A percentile compares a stretch with the other conserved stretches of the same genome.
These are phyloP conservation scores for Akanthomyces uredinophilus DNA, from an alignment of 2,329 filamentous ascomycete genomes.

Conservation along the genomic window DNA sequence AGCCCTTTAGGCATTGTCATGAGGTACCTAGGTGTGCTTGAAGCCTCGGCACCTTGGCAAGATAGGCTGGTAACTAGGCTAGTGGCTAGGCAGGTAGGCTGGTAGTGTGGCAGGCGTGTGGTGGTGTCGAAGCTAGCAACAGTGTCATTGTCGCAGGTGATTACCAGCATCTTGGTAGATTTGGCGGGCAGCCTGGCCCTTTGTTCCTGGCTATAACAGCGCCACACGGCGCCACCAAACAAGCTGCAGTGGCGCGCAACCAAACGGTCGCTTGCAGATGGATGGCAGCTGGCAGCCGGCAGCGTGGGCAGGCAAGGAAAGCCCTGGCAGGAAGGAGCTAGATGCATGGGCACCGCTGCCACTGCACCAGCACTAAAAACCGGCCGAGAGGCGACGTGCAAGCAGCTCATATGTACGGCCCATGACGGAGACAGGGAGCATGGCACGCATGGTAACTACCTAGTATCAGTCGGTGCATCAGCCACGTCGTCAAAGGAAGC, in stretches of 20 bases:
- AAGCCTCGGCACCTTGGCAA: background rate
- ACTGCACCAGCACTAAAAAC: too few relatives aligned
- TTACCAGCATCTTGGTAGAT: background rate
- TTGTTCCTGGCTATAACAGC: background rate
- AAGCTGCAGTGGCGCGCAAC: background rate
- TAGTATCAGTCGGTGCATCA: background rate
- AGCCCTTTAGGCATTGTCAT: too few relatives aligned
- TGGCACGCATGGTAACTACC: too few relatives aligned
- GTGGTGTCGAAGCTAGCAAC: too few relatives aligned
- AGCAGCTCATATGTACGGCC: background rate
- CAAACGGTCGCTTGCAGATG: background rate
- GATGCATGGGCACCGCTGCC: too few relatives aligned
- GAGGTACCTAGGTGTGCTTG: background rate
- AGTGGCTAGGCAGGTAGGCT: too few relatives aligned
- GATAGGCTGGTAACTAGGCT: too few relatives aligned
- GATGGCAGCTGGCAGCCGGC: background rate
- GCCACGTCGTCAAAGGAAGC: background rate
- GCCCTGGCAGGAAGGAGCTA: background rate
- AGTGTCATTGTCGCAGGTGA: too few relatives aligned
- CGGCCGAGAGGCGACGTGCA: background rate
- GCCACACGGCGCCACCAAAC: slow-evolving; percentile 1
- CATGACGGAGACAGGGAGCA: too few relatives aligned
- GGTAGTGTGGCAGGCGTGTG: too few relatives aligned
- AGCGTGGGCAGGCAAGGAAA: too few relatives aligned
- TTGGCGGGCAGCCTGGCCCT: background rate